Percentiles rank a stretch among this genome's conserved stretches.
Evolutionary conservation across 441 rosid species (phyloP).

Genomic region (Populus hybrid): DNA sequence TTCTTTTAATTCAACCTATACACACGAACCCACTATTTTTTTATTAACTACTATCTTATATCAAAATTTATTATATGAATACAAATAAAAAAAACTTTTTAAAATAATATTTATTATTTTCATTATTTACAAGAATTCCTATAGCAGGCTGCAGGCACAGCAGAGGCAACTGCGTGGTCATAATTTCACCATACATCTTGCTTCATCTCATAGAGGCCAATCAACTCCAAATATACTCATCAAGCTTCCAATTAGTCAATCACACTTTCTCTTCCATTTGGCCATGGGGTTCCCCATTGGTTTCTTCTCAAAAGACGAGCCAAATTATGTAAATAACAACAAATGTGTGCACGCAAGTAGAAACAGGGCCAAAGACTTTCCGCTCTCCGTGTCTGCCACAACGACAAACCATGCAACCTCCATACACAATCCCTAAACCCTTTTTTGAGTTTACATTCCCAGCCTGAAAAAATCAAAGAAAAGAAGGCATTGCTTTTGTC

Average conservation of each 20-base stretch:
- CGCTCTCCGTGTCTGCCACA: slow-evolving; percentile 38
- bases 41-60: no score
- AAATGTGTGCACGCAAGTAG: not conserved
- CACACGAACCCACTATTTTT: no score
- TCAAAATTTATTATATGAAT: no score
- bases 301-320: slow-evolving; percentile 51
- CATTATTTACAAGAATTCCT: no score
- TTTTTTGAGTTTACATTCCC: slow-evolving; percentile 4
- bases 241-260: not conserved
- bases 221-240: no score
- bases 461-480: not conserved
- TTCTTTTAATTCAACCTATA: no score
- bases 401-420: not conserved
- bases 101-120: no score
- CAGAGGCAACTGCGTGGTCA: not conserved
- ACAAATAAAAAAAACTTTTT: no score
- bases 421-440: slow-evolving; percentile 6
- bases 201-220: no score
- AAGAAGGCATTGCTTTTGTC: slow-evolving; percentile 11
- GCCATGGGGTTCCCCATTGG: not conserved
- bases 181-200: no score
- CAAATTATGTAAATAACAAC: slow-evolving; percentile 1
- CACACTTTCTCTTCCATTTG: not conserved
- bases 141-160: not conserved
- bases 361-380: slow-evolving; percentile 26